Base-by-base conservation (phyloP, 129 eudicot species). In the Flaveria bidentis region DNA sequence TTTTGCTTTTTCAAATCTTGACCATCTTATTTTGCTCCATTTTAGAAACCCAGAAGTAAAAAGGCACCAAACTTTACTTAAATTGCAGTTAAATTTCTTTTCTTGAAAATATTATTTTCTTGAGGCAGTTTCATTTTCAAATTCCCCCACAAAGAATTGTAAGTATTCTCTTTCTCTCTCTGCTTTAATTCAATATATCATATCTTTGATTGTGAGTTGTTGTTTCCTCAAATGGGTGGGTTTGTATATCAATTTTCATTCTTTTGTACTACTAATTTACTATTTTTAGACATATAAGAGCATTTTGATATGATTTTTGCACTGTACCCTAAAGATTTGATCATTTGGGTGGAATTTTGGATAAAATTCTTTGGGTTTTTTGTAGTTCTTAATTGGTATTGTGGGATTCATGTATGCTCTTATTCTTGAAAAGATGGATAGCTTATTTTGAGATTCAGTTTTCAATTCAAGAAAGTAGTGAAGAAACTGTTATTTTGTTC, bases 401-500 rank as follows among this genome's bases (percentile, higher is more conserved):
- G 44, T 61, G 41, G 67, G 42, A 25, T 58, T 57, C 71, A 78
- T 70, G 63, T 26, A 18, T 57, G 23, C 36, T 17, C 33, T 62
- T 66, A 0, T 56, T 13, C 6, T 60, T 60, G 4, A 26, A 69
- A 1, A 17, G 26, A 49, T 51, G 51, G 17, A 51, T 16, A 16
- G 41, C 22, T 49, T 50, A n/a, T 10, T 53, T 17, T 52, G 60
- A 44, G 46, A 58, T 36, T 30, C 64, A 15, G 12, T 26, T 45
- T 61, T 61, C 20, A 17, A 39, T 42, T 68, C 60, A 68, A 67
- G 55, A 42, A 36, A 36, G 41, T 36, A 36, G 41, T 68, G 60
- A 55, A 67, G 55, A 42, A 79, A 36, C n/a, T 66, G 78, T 14
- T 79, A 30, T 72, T n/a, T 41, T 55, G 20, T 77, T 67, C 74